phyloP scores from a whole-genome alignment of 495 filamentous ascomycete species.

The Emericellopsis terricola region DNA sequence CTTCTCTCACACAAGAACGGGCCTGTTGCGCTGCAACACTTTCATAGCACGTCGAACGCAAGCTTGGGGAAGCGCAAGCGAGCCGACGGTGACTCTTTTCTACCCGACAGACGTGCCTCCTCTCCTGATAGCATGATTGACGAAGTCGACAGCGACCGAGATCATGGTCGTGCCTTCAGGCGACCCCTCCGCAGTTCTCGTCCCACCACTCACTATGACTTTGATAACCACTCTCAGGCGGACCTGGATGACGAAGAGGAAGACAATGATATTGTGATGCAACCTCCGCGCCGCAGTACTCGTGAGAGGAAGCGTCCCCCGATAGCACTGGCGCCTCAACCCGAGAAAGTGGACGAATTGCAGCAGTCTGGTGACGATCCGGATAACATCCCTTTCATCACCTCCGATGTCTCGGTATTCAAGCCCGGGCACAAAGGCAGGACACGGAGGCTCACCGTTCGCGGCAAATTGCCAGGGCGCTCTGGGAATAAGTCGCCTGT shows the following conservation, averaged over 20 bases:
- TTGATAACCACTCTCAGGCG: no score
- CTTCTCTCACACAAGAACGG: not conserved
- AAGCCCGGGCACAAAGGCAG: not conserved
- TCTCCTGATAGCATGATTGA: no score
- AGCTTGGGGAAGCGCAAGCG: not conserved
- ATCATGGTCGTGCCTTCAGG: no score
- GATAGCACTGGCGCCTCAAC: not conserved
- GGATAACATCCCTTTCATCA: not conserved
- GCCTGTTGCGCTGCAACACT: not conserved
- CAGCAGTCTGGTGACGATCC: conserved; percentile 5
- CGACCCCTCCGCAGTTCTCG: no score
- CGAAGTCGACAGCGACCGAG: no score
- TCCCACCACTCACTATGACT: no score
- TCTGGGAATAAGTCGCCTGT: conserved; percentile 9
- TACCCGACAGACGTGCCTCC: no score
- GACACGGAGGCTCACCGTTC: not conserved
- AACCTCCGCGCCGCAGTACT: not conserved
- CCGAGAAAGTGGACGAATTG: not conserved
- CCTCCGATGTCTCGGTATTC: not conserved
- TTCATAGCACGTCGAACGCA: not conserved
- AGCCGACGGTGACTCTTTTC: not conserved
- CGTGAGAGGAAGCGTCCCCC: no score
- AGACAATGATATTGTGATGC: not conserved
- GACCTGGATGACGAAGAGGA: conserved; percentile 3
- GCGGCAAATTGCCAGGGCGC: not conserved